phyloP scores from a whole-genome alignment of 169 alveolate species.

The Plasmodium vivax region DNA sequence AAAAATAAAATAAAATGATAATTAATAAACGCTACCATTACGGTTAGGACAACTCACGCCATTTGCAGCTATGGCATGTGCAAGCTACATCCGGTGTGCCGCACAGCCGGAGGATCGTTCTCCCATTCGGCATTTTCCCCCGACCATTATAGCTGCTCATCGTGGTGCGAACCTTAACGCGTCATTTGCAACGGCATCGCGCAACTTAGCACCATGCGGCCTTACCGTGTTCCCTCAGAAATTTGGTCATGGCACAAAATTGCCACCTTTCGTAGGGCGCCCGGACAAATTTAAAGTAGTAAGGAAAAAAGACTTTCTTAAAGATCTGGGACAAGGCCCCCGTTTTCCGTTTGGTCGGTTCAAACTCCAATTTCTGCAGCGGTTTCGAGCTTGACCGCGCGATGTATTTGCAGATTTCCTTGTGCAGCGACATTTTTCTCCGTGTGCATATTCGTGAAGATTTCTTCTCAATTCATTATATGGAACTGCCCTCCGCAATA shows the following conservation, averaged over 20 bases:
- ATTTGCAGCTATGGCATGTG: neutral
- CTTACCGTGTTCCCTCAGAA: constrained; percentile 88
- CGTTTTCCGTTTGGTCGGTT: constrained; percentile 37
- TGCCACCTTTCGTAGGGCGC: constrained; percentile 91
- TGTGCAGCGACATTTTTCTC: constrained; percentile 64
- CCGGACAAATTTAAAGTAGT: constrained; percentile 83
- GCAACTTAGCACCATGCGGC: neutral
- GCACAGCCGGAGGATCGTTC: neutral
- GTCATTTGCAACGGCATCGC: neutral
- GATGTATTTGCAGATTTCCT: constrained; percentile 70
- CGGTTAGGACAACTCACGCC: neutral
- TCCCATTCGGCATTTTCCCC: neutral
- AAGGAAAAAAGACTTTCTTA: constrained; percentile 81
- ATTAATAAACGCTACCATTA: neutral
- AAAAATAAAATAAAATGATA: neutral
- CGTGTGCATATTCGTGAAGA: neutral
- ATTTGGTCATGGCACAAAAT: constrained; percentile 86
- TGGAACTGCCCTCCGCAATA: neutral
- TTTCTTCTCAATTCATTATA: constrained; percentile 2
- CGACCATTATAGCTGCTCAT: neutral
- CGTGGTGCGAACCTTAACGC: neutral
- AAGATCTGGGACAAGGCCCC: constrained; percentile 56
- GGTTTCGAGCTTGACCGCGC: constrained; percentile 33
- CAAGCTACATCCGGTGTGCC: neutral
- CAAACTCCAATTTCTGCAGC: constrained; percentile 33